Evolutionary conservation across 129 eudicot species (phyloP), one percentile per base, ranked within the genome.

Genomic region (Pittosporum tobira): DNA sequence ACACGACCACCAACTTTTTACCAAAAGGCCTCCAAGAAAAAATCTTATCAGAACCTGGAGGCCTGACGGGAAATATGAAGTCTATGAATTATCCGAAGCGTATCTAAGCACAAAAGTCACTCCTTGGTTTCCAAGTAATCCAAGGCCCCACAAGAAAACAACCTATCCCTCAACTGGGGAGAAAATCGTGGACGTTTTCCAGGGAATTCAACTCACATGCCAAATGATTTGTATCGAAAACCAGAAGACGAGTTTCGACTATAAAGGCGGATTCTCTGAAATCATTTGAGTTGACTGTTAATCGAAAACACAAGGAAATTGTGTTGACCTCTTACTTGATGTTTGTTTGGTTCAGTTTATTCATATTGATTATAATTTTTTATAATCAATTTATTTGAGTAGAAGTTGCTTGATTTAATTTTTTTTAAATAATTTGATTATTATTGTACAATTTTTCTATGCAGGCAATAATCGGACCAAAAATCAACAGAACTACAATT

Each of bases 1-100:
- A 48, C 59, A 28, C 63, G 31, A 3, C 66, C 61, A 42, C 26
- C 45, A 75, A 68, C 31, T 10, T 74, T 27, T 16, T 74, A 12
- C 79, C 79, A 37, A 27, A n/a, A 57, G 42, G 42, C 7, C 40
- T 74, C 67, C 79, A 50, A 49, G 75, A 74, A 6, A 55, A 16
- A 21, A 48, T 74, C n/a, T 0, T 47, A 5, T 54, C 70, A 1
- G 68, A 62, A 56, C 40, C 68, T 36, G 79, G 66, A 42, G n/a
- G 29, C 46, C 13, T 74, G 7, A 3, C 68, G 0, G 71, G 75
- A 22, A 69, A 43, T 50, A 74, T 26, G 44, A 68, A 29, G 44
- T 74, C 22, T 74, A 43, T 21, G 71, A 69, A 45, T 70, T 71
- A 24, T 49, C 79, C 1, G 65, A 27, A 36, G 12, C 37, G 0